These are phyloP conservation scores for Neofusicoccum parvum DNA, from an alignment of 2,329 filamentous ascomycete genomes.

Conservation along the genomic window DNA sequence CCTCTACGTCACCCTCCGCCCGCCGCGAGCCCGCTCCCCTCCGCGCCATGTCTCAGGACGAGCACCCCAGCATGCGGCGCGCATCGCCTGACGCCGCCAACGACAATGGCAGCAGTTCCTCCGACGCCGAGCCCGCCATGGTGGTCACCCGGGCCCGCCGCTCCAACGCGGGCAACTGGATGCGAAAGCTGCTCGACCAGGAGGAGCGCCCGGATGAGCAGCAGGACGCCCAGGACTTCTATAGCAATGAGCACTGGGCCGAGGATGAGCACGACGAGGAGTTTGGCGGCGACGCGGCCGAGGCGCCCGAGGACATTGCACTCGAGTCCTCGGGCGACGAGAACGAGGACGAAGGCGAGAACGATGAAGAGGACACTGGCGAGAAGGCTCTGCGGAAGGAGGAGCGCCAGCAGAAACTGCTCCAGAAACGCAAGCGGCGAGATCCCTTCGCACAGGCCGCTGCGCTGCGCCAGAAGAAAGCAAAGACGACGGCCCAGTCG, in stretches of 20 bases:
- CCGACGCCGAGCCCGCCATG: slow-evolving; percentile 34
- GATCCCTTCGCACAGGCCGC: slow-evolving; percentile 40
- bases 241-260: slow-evolving; percentile 58
- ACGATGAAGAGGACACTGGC: slow-evolving; percentile 74
- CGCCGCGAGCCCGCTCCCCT: slow-evolving; percentile 6
- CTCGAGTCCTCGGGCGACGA: slow-evolving; percentile 82
- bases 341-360: slow-evolving; percentile 71
- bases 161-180: slow-evolving; percentile 45
- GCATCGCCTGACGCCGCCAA: slow-evolving; percentile 24
- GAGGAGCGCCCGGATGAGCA: slow-evolving; percentile 45
- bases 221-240: slow-evolving; percentile 33
- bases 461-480: slow-evolving; percentile 44
- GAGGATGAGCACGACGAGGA: slow-evolving; percentile 64
- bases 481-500: slow-evolving; percentile 38
- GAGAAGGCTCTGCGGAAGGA: slow-evolving; percentile 83
- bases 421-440: slow-evolving; percentile 77
- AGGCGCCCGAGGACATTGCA: slow-evolving; percentile 69
- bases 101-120: slow-evolving; percentile 23
- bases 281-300: slow-evolving; percentile 42
- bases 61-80: slow-evolving; percentile 24
- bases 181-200: slow-evolving; percentile 40
- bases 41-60: slow-evolving; percentile 26
- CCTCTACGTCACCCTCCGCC: slow-evolving; percentile 20
- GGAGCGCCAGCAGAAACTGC: slow-evolving; percentile 64
- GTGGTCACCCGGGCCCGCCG: slow-evolving; percentile 40